phyloP scores from a whole-genome alignment of 2,329 filamentous ascomycete genomes.

The Thelonectria blattea region DNA sequence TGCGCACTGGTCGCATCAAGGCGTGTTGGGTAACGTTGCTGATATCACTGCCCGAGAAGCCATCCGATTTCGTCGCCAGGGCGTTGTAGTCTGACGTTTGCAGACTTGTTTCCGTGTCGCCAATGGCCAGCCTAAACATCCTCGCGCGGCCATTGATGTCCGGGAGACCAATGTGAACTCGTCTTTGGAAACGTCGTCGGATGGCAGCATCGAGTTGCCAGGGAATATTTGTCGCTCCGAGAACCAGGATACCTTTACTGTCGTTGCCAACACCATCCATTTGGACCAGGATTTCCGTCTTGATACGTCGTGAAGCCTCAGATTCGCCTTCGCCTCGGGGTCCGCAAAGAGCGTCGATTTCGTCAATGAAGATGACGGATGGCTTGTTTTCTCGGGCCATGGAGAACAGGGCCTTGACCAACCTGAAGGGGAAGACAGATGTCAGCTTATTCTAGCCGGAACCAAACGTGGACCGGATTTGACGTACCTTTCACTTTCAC shows the following conservation, averaged over 20 bases:
- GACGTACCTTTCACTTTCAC: conserved; percentile 89
- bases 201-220: conserved; percentile 99
- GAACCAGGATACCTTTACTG: conserved; percentile 88
- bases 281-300: conserved; percentile 96
- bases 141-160: conserved; percentile 85
- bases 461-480: conserved; percentile 3
- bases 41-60: conserved; percentile 96
- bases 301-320: conserved; percentile 95
- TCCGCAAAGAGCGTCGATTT: conserved; percentile 95
- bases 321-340: conserved; percentile 94
- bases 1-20: conserved; percentile 94
- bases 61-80: conserved; percentile 83
- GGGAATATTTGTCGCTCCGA: conserved; percentile 97
- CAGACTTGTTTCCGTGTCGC: conserved; percentile 87
- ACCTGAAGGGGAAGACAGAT: conserved; percentile 54
- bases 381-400: conserved; percentile 99
- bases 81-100: conserved; percentile 78
- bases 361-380: conserved; percentile 98
- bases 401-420: conserved; percentile 95
- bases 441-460: background rate
- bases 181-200: conserved; percentile 90
- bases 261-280: conserved; percentile 99
- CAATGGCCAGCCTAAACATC: conserved; percentile 97
- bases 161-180: conserved; percentile 94
- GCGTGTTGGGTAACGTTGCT: conserved; percentile 94